Conservation (phyloP, 1,139 yeast genomes). For the Debaryomyces robertsiae region DNA sequence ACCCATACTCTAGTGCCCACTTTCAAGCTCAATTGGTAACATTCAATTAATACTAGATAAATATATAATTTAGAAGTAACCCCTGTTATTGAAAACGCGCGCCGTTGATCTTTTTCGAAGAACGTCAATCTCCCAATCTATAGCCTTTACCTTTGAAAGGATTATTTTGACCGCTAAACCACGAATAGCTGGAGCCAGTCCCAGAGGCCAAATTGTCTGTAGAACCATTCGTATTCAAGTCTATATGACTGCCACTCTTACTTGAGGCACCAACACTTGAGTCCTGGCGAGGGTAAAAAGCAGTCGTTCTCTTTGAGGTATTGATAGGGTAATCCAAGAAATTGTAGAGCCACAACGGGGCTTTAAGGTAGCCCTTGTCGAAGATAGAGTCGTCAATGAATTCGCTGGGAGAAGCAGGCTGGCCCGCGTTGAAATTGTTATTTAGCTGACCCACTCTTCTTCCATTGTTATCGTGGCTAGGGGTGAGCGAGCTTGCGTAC, state of each 20-base stretch:
- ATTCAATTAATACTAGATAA: background rate
- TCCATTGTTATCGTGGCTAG: constrained; percentile 20
- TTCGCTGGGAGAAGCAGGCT: constrained; percentile 17
- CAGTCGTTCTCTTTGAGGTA: constrained; percentile 33
- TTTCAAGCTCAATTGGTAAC: no score
- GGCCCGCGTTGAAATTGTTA: constrained; percentile 12
- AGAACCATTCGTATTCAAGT: constrained; percentile 4
- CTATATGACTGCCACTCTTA: background rate
- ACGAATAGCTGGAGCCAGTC: constrained; percentile 15
- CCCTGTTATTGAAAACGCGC: constrained; percentile 3
- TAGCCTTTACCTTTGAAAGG: constrained; percentile 39
- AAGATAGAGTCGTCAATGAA: constrained; percentile 38
- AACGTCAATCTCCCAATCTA: constrained; percentile 31
- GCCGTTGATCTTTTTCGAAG: background rate
- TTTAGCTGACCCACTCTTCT: constrained; percentile 35
- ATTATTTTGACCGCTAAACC: constrained; percentile 20
- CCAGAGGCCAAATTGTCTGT: constrained; percentile 7
- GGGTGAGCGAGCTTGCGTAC: constrained; percentile 27
- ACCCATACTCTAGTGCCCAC: background rate
- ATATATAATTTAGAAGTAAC: constrained; percentile 1
- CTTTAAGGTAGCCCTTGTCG: constrained; percentile 48
- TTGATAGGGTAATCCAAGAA: constrained; percentile 34
- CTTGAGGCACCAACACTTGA: background rate
- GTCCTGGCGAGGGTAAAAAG: constrained; percentile 22
- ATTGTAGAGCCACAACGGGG: constrained; percentile 41